These are phyloP conservation scores for Solanum ossicruentum DNA, from an alignment of 257 asterid genomes.

Conservation along the genomic window DNA sequence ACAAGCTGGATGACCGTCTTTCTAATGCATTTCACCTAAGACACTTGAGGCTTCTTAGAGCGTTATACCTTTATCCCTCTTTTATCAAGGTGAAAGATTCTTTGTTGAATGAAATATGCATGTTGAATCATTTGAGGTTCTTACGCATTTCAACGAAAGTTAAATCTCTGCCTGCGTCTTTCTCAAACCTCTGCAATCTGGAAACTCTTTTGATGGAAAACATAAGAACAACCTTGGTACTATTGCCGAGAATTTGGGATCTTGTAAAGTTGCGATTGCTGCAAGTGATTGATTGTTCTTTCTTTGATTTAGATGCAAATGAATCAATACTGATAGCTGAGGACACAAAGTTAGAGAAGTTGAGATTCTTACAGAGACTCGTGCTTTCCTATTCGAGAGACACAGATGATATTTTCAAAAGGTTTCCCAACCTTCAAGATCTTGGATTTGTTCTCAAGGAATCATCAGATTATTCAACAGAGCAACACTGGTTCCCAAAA, in stretches of 20 bases:
- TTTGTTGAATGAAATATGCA: no score
- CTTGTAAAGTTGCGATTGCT: neutral
- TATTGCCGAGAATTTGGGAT: neutral
- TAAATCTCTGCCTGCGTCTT: no score
- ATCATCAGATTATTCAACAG: neutral
- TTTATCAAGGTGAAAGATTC: no score
- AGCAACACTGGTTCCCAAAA: neutral
- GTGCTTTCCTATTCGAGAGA: neutral
- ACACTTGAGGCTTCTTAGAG: no score
- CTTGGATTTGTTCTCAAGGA: neutral
- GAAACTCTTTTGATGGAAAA: neutral
- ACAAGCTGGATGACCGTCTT: no score
- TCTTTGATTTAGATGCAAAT: neutral
- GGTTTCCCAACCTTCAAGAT: neutral
- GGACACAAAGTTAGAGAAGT: neutral
- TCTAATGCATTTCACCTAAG: no score
- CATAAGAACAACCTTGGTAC: neutral
- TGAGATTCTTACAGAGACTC: neutral
- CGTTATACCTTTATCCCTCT: no score
- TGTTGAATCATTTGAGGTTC: no score
- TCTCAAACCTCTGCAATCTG: neutral
- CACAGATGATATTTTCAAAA: neutral
- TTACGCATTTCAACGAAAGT: no score
- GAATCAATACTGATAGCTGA: neutral
- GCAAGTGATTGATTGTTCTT: no score